Percentiles rank a stretch among this genome's conserved stretches.
phyloP scores from a whole-genome alignment of 768 basidiomycete species.

The Vararia minispora region DNA sequence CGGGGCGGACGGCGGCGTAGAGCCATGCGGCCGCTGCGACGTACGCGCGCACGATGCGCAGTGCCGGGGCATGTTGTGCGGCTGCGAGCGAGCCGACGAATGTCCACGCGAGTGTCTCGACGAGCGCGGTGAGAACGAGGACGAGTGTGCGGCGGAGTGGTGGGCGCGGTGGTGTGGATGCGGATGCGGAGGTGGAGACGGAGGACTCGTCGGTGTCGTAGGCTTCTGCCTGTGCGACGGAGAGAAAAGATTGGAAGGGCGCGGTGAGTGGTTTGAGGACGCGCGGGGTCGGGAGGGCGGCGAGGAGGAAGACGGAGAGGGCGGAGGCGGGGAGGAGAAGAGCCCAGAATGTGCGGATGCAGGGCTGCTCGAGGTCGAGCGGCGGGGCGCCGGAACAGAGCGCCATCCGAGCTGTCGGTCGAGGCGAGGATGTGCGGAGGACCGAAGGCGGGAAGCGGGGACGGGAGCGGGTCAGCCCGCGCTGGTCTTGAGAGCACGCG shows the following conservation, averaged over 20 bases:
- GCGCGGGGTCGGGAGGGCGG: conserved; percentile 13
- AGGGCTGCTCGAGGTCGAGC: conserved; percentile 32
- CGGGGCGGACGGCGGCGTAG: conserved; percentile 48
- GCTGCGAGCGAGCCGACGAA: conserved; percentile 44
- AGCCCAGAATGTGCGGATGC: conserved; percentile 42
- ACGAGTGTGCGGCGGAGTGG: conserved; percentile 52
- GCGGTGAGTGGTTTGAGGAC: conserved; percentile 14
- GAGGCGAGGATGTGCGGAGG: too few relatives aligned
- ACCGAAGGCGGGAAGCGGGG: too few relatives aligned
- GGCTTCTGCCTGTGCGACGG: conserved; percentile 22
- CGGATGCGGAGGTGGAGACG: neutral
- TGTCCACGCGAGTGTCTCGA: conserved; percentile 49
- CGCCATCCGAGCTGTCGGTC: too few relatives aligned
- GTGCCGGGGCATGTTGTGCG: conserved; percentile 21
- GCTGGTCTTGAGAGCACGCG: too few relatives aligned
- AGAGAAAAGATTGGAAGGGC: conserved; percentile 31
- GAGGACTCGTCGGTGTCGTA: conserved; percentile 3
- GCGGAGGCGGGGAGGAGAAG: conserved; percentile 35
- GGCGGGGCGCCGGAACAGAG: too few relatives aligned
- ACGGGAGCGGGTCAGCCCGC: too few relatives aligned
- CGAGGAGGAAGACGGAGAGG: conserved; percentile 32
- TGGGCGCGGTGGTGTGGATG: neutral
- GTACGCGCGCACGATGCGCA: conserved; percentile 30
- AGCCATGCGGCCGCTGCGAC: conserved; percentile 51
- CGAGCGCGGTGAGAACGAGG: conserved; percentile 44